Evolutionary conservation across 768 basidiomycete species (phyloP), one percentile per base, ranked within the genome.

Genomic region (button mushroom (Agaricus bisporus)): DNA sequence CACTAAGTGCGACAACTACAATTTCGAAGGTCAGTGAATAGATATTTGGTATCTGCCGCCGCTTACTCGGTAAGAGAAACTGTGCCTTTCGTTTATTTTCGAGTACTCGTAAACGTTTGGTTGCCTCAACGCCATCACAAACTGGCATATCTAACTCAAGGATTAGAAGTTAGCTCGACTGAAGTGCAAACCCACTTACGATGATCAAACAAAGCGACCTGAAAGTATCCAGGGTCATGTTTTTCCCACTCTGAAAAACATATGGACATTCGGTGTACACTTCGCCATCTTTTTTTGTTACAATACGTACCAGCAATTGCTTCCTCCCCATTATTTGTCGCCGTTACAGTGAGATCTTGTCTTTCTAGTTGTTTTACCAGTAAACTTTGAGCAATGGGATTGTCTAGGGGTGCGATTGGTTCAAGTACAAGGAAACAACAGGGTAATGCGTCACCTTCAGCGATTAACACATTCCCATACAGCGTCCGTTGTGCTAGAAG

Each of bases 61-160:
- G 41, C 78, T 49, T 65, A 86, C 85, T 82, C 0, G 85, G 85
- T 15, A 87, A 66, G 11, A 73, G 62, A 12, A 75, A 63, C 4
- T 73, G 61, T 4, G 71, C 68, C 57, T 80, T 81, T n/a, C 77
- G 74, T 60, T 78, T 78, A 56, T 67, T 76, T 63, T 88, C 86
- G 18, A 84, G 60, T 18, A 75, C 57, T 39, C 86, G 76, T 26
- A 88, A 46, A 46, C 80, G 76, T 64, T 86, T 86, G 28, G 82
- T 76, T 6, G 86, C 86, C 59, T 87, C 85, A 4, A 88, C 85
- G 5, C 86, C 86, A 60, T 88, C 86, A 57, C 84, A 86, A 47
- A 88, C 72, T 2, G 86, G 86, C 86, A 88, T 88, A 60, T 88
- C 86, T 87, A 47, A 5, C 18, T n/a, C 32, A 8, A 39, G 37